Base-by-base conservation (phyloP, 1,284 basidiomycete genomes). In the Leccinum fuscescens region DNA sequence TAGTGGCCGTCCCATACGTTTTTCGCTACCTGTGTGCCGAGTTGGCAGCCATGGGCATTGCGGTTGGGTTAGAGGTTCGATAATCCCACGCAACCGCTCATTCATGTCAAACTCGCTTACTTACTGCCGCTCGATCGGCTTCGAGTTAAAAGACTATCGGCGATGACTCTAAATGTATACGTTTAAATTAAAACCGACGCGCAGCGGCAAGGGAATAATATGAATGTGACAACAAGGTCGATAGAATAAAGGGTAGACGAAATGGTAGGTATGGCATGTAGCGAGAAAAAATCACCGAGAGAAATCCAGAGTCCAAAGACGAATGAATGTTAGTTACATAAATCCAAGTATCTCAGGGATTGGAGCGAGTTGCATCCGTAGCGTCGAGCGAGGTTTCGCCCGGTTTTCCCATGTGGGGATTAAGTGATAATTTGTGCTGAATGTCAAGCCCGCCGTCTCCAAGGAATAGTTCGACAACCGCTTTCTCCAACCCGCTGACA, bases 1-100 rank as follows among this genome's bases (percentile, higher is more conserved):
- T 98, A 50, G 86, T 98, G 57, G 96, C 96, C 6, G 87, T 99
- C 24, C 97, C 97, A 6, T 99, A 94, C 72, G 96, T 98, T 53
- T 95, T 96, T 77, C 82, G 93, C 57, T 93, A 94, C 74, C 81
- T 96, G 7, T 93, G 92, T 72, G 90, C 90, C 6, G 90, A 93
- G 73, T 74, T 93, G 57, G 92, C 90, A 24, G 86, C 90, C 4
- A 93, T 93, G 92, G 90, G 90, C 29, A 93, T 93, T 64, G 84
- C 87, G n/a, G 82, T 93, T 55, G 90, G 90, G 31, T 71, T 93
- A 54, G 85, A 89, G 72, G 82, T 92, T 57, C 77, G 64, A 56
- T 75, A 52, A 44, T 44, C 12, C 9, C 39, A 75, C 9, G 46
- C 42, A 46, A 39, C 56, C 20, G n/a, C 48, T 59, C 15, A 4